phyloP scores from a whole-genome alignment of 2,329 filamentous ascomycete species.

The Hypoxylon sp. region DNA sequence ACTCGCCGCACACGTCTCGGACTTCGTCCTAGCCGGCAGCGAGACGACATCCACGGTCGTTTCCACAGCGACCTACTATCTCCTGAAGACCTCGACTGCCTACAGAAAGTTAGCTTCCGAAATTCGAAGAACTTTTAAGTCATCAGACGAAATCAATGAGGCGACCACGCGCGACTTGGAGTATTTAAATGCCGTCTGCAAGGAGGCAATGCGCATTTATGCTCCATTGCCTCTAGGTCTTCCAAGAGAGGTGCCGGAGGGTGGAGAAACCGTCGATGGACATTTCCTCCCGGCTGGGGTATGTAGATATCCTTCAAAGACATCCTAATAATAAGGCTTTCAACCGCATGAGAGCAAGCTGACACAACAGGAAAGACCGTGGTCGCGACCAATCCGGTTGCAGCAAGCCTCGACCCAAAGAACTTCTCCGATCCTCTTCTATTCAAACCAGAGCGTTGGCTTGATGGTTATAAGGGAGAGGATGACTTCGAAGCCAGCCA shows the following conservation, averaged over 20 bases:
- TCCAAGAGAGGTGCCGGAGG: conserved; percentile 36
- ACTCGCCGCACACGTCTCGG: conserved; percentile 25
- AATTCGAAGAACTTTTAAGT: conserved; percentile 10
- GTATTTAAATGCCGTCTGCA: conserved; percentile 38
- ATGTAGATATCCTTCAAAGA: conserved; percentile 14
- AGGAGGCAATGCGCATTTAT: conserved; percentile 43
- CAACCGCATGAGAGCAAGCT: conserved; percentile 5
- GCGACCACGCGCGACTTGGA: conserved; percentile 21
- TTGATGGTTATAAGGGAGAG: conserved; percentile 16
- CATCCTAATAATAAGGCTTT: neutral
- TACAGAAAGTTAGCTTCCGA: conserved; percentile 3
- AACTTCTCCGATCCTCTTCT: conserved; percentile 34
- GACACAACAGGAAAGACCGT: conserved; percentile 35
- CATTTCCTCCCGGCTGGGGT: conserved; percentile 43
- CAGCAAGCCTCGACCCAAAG: conserved; percentile 33
- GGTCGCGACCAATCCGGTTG: conserved; percentile 43
- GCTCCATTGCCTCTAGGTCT: conserved; percentile 38
- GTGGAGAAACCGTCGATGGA: conserved; percentile 39
- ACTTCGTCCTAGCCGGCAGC: conserved; percentile 28
- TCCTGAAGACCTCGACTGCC: conserved; percentile 2
- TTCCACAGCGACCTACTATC: conserved; percentile 20
- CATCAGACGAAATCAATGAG: conserved; percentile 21
- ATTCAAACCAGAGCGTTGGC: conserved; percentile 45
- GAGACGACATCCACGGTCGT: conserved; percentile 26
- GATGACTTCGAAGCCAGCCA: conserved; percentile 45